Percentiles rank a stretch among this genome's conserved stretches.
Conservation (phyloP, 1,139 yeast genomes). For the Sugiyamaella novakii region DNA sequence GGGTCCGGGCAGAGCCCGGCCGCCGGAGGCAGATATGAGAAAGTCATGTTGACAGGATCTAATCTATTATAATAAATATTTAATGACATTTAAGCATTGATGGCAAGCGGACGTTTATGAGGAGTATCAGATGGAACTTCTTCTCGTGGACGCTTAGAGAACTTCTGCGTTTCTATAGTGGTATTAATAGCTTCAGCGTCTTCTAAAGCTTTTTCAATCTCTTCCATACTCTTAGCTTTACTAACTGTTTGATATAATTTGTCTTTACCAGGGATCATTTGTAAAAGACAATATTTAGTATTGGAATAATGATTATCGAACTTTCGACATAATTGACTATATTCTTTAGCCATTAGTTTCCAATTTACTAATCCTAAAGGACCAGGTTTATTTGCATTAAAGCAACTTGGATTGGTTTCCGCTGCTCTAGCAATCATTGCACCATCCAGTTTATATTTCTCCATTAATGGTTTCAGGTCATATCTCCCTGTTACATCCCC, state of each 20-base stretch:
- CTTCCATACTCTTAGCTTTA: conserved; percentile 50
- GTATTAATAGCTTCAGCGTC: background rate
- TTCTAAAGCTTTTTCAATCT: conserved; percentile 6
- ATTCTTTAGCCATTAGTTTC: conserved; percentile 58
- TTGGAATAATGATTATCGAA: conserved; percentile 67
- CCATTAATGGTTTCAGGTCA: conserved; percentile 59
- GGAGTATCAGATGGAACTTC: conserved; percentile 2
- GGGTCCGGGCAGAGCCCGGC: conserved; percentile 10
- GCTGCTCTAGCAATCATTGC: conserved; percentile 95
- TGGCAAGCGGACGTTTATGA: background rate
- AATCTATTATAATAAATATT: background rate
- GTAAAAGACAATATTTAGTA: conserved; percentile 75
- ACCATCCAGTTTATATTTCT: conserved; percentile 61
- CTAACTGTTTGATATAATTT: conserved; percentile 60
- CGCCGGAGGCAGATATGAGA: conserved; percentile 1
- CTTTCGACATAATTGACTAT: conserved; percentile 53
- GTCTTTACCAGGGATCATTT: conserved; percentile 80
- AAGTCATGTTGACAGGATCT: background rate
- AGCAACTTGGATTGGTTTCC: conserved; percentile 82
- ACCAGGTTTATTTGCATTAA: conserved; percentile 40
- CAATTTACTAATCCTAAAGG: conserved; percentile 52
- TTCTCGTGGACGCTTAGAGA: conserved; percentile 5
- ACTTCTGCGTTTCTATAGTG: background rate
- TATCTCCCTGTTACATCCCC: conserved; percentile 65
- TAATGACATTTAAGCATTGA: too few species aligned